Conservation (phyloP, 345 rosid genomes). For the Isatis tinctoria region DNA sequence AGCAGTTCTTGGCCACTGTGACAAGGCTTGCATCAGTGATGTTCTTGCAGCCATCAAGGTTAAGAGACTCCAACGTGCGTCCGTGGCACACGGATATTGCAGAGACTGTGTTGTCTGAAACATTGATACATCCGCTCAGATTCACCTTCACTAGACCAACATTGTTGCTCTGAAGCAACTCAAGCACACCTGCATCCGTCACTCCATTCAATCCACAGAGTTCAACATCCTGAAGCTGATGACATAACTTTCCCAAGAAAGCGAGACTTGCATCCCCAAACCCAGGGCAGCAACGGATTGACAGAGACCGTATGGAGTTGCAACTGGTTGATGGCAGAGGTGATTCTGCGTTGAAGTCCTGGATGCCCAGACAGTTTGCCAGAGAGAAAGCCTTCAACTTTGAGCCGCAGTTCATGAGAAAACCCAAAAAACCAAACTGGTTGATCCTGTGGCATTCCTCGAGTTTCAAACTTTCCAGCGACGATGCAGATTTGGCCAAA, state of each 20-base stretch:
- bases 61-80: slow-evolving; percentile 64
- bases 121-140: slow-evolving; percentile 62
- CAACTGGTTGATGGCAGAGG: slow-evolving; percentile 42
- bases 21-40: slow-evolving; percentile 64
- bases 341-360: slow-evolving; percentile 44
- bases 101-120: slow-evolving; percentile 59
- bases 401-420: slow-evolving; percentile 55
- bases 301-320: slow-evolving; percentile 55
- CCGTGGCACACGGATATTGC: slow-evolving; percentile 64
- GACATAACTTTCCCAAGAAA: slow-evolving; percentile 70
- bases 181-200: slow-evolving; percentile 66
- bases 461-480: slow-evolving; percentile 72
- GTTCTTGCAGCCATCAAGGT: slow-evolving; percentile 74
- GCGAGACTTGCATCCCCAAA: slow-evolving; percentile 69
- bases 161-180: slow-evolving; percentile 52
- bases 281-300: slow-evolving; percentile 72
- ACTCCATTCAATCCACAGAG: slow-evolving; percentile 62
- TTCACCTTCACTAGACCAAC: slow-evolving; percentile 72
- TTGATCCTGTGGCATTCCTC: slow-evolving; percentile 96
- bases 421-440: slow-evolving; percentile 72
- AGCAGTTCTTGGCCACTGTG: slow-evolving; percentile 64
- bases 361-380: slow-evolving; percentile 65
- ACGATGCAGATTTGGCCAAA: slow-evolving; percentile 55
- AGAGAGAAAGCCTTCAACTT: slow-evolving; percentile 62
- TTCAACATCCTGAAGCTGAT: slow-evolving; percentile 60